Evolutionary conservation across 768 basidiomycete species (phyloP).

Genomic region (Psilocybe azurescens): DNA sequence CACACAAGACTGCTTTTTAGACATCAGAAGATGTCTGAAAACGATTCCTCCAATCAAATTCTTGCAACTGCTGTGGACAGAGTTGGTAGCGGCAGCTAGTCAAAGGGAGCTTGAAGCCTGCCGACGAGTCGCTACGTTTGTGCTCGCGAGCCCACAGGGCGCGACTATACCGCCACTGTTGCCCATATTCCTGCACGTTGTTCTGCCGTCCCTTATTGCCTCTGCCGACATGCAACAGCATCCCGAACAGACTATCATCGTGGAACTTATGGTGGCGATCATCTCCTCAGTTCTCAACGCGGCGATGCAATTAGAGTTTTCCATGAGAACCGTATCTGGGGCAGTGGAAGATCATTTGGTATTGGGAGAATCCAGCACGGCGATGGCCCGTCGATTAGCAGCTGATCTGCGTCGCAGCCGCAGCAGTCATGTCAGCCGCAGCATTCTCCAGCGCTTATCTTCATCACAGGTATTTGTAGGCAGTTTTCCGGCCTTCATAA

Average conservation of each 20-base stretch:
- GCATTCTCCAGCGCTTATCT: conserved; percentile 63
- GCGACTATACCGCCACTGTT: conserved; percentile 63
- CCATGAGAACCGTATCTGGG: conserved; percentile 57
- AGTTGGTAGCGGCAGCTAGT: conserved; percentile 57
- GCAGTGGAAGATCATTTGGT: conserved; percentile 51
- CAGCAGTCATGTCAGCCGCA: conserved; percentile 50
- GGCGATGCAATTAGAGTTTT: conserved; percentile 75
- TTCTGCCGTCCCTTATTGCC: conserved; percentile 41
- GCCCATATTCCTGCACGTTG: conserved; percentile 36
- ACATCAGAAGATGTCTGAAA: conserved; percentile 70
- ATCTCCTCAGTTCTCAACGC: conserved; percentile 70
- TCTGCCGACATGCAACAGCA: conserved; percentile 61
- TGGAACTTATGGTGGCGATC: conserved; percentile 69
- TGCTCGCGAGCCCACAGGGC: conserved; percentile 65
- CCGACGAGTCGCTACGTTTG: conserved; percentile 69
- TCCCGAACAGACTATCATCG: conserved; percentile 57
- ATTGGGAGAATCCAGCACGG: conserved; percentile 66
- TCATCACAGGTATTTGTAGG: conserved; percentile 69
- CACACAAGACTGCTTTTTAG: conserved; percentile 70
- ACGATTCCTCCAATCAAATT: conserved; percentile 64
- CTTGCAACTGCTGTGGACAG: conserved; percentile 70
- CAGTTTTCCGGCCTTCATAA: conserved; percentile 75
- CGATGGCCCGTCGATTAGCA: conserved; percentile 71
- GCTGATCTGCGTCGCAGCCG: conserved; percentile 61
- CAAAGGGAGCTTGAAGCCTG: conserved; percentile 67